Evolutionary conservation across 495 filamentous ascomycete species (phyloP), one percentile per base, ranked within the genome.

Genomic region (Xylaria castorea): DNA sequence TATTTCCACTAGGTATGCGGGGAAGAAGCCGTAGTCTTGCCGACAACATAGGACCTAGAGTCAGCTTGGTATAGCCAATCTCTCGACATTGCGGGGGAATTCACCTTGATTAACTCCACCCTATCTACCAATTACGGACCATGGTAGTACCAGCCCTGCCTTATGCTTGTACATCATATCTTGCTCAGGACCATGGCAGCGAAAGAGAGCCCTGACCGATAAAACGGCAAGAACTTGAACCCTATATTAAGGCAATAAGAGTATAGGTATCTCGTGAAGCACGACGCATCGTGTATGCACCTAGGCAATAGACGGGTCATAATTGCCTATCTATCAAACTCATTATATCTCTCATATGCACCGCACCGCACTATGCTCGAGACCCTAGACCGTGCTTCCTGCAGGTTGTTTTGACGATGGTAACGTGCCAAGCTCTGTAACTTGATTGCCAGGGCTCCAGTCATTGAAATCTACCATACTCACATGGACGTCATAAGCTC

Each of bases 251-350:
- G 27, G 42, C 40, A 44, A 73, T 27, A 1, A 30, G 22, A 63
- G 8, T 50, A 30, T 66, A 30, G 34, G 27, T 14, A 44, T 57
- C 42, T 66, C 63, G 9, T 20, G 62, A 20, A 63, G 75, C 76
- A 79, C 77, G 30, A 70, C 73, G 65, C 71, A 46, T 80, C 78
- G 78, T 80, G 74, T 80, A 79, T 80, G 76, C 78, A 75, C 32
- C 36, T 12, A 30, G 69, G 48, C 22, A 65, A 32, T 18, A 46
- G 36, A 46, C 7, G 32, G 20, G 22, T 51, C 50, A 34, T 68
- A 20, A 30, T 42, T 42, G n/a, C 65, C 32, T 46, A 67, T 67
- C 46, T 40, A 1, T 36, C 22, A 7, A 25, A 12, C 22, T 64
- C 4, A 30, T 25, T 30, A 14, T 8, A 8, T 42, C 60, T 63